These are phyloP conservation scores for Phytophthora litchii DNA, from an alignment of 352 stramenopile species.

Conservation along the genomic window DNA sequence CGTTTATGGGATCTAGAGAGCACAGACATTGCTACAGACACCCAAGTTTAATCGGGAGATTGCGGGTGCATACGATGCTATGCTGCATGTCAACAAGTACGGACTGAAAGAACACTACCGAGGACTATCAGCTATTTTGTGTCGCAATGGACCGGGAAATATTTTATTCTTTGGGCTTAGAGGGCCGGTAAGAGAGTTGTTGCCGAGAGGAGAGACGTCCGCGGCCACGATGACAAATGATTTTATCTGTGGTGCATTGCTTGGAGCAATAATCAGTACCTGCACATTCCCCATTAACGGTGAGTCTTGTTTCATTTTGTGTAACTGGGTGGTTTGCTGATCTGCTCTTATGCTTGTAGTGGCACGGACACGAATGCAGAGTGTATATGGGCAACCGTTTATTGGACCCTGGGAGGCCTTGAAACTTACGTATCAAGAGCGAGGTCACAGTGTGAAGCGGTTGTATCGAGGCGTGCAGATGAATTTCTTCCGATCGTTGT, in stretches of 20 bases:
- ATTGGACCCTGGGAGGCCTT: slow-evolving; percentile 64
- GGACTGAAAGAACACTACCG: slow-evolving; percentile 85
- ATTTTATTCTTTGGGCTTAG: slow-evolving; percentile 88
- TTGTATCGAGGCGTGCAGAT: slow-evolving; percentile 89
- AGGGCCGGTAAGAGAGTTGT: slow-evolving; percentile 68
- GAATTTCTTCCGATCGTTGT: slow-evolving; percentile 87
- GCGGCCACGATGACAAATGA: slow-evolving; percentile 66
- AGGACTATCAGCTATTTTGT: slow-evolving; percentile 76
- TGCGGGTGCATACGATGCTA: slow-evolving; percentile 72
- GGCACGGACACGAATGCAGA: slow-evolving; percentile 84
- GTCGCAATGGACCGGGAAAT: slow-evolving; percentile 86
- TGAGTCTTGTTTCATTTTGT: slow-evolving; percentile 25
- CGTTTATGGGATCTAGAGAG: slow-evolving; percentile 44
- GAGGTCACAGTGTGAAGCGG: slow-evolving; percentile 55
- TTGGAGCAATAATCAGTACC: slow-evolving; percentile 86
- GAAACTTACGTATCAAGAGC: slow-evolving; percentile 74
- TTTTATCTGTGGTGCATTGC: slow-evolving; percentile 84
- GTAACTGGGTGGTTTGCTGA: slow-evolving; percentile 3
- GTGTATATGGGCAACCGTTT: slow-evolving; percentile 70
- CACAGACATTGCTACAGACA: slow-evolving; percentile 88
- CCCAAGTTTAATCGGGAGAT: slow-evolving; percentile 88
- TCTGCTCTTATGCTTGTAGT: slow-evolving; percentile 39
- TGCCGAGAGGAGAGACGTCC: slow-evolving; percentile 56
- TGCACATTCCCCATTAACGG: slow-evolving; percentile 87
- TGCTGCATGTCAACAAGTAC: slow-evolving; percentile 81